These are phyloP conservation scores for Suillus sp. DNA, from an alignment of 768 basidiomycete species.

Conservation along the genomic window DNA sequence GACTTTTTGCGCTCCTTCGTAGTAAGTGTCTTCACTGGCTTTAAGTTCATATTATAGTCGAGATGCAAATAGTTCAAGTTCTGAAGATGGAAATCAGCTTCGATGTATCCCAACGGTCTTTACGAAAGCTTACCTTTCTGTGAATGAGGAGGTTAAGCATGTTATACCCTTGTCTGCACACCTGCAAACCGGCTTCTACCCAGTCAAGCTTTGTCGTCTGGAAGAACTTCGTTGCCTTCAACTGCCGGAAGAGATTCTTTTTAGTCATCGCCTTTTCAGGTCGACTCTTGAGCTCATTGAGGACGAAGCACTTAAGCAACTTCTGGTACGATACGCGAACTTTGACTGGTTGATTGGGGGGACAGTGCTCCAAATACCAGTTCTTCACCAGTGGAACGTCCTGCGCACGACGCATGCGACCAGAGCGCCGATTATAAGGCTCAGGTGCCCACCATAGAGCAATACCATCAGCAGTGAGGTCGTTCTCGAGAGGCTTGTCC, in stretches of 20 bases:
- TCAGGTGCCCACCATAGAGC: constrained; percentile 99
- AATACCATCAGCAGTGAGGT: constrained; percentile 93
- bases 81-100: constrained; percentile 36
- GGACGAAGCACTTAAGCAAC: constrained; percentile 90
- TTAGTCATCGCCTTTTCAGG: constrained; percentile 97
- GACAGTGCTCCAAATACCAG: constrained; percentile 99
- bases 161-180: constrained; percentile 98
- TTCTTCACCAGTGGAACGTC: constrained; percentile 96
- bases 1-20: constrained; percentile 99
- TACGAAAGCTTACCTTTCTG: constrained; percentile 68
- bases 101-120: neutral
- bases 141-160: constrained; percentile 99
- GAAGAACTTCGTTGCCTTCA: constrained; percentile 99
- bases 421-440: constrained; percentile 91
- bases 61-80: constrained; percentile 92
- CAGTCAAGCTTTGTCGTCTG: constrained; percentile 97
- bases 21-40: constrained; percentile 95
- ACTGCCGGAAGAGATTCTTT: constrained; percentile 93
- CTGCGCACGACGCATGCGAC: constrained; percentile 91
- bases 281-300: constrained; percentile 89
- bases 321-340: constrained; percentile 99
- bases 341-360: constrained; percentile 94
- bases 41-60: constrained; percentile 99
- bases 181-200: constrained; percentile 98
- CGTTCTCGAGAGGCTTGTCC: constrained; percentile 79